Base-by-base conservation (phyloP, 768 basidiomycete genomes). In the Tricholoma sp. region DNA sequence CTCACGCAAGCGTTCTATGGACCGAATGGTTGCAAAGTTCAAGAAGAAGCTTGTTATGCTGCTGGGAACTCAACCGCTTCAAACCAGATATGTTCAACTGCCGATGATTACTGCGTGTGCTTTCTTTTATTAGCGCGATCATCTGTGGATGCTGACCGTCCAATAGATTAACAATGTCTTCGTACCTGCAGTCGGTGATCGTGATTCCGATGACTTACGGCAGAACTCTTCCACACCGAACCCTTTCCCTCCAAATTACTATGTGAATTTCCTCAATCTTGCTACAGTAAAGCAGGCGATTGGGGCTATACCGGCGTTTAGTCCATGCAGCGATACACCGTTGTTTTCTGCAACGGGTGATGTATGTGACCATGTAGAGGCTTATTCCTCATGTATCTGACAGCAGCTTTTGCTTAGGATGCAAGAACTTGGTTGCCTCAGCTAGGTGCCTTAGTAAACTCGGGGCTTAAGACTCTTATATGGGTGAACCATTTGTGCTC, bases 61-160 rank as follows among this genome's bases (percentile, higher is more conserved):
- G 85, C 84, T 0, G 83, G 80, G 1, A 75, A 72, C 42, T 70
- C 73, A 0, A 37, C 72, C 0, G 62, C 63, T 0, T 84, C 85
- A 0, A 71, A 84, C 59, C 60, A 62, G 12, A 79, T 84, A 28
- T 88, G 85, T 63, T 51, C 36, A 6, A 63, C 63, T 0, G 83
- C 85, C 0, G 80, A 82, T 57, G 60, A 80, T 44, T 84, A 79
- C 62, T 86, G 84, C 55, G 85, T 85, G 66, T 50, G 80, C 5
- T 29, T 33, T 6, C 34, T 41, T 31, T 9, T 33, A 1, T 11
- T n/a, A 10, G 6, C 1, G 29, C 5, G 9, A 13, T 34, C 17
- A 18, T n/a, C 4, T 44, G 8, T 42, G 34, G 34, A 50, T 52
- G 41, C 33, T 39, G 10, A 36, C 50, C 34, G 17, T 42, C 7